Percentiles rank a stretch among this genome's conserved stretches.
Evolutionary conservation across 352 stramenopile species (phyloP).

Genomic region (Phytophthora macrochlamydospora): DNA sequence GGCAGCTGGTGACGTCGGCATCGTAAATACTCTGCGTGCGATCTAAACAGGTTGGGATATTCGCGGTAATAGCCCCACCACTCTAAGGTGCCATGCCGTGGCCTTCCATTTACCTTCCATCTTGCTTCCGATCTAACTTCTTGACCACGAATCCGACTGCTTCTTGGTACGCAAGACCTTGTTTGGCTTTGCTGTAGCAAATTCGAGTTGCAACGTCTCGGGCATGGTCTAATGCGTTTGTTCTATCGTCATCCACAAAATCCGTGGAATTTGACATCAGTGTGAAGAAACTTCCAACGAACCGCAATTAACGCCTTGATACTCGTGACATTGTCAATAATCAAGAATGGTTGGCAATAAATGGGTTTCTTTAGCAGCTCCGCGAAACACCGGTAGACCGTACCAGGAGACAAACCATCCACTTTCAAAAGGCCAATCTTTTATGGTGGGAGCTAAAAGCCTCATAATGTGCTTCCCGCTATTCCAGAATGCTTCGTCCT

Average conservation of each 20-base stretch:
- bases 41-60: conserved; percentile 6
- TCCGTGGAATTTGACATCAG: no score
- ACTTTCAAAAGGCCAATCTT: no score
- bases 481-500: background rate
- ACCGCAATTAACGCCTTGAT: no score
- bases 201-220: conserved; percentile 3
- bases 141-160: background rate
- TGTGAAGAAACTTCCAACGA: no score
- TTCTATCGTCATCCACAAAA: background rate
- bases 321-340: no score
- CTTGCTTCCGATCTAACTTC: conserved; percentile 3
- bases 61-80: conserved; percentile 2
- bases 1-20: conserved; percentile 9
- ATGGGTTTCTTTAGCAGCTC: no score
- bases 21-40: conserved; percentile 7
- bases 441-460: no score
- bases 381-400: no score
- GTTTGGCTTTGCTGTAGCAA: background rate
- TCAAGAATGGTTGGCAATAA: no score
- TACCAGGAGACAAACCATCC: no score
- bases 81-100: conserved; percentile 4
- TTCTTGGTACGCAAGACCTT: background rate
- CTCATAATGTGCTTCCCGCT: no score
- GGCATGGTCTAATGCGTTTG: background rate
- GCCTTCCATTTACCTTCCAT: background rate